These are phyloP conservation scores for Entomortierella beljakovae DNA, from an alignment of 192 early-diverging fungal species.

Conservation along the genomic window DNA sequence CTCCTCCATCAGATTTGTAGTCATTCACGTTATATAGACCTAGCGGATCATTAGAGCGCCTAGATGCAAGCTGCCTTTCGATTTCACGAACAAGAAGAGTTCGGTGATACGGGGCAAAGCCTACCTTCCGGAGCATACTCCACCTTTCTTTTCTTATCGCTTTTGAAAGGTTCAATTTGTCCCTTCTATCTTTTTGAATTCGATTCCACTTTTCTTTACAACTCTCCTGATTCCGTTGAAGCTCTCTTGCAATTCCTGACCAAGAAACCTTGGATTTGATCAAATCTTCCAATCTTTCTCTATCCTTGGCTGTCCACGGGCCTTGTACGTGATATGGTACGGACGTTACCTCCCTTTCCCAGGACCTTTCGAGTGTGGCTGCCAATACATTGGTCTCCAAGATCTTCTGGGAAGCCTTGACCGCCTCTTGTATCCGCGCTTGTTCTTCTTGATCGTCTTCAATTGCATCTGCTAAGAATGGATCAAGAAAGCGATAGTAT, in stretches of 20 bases:
- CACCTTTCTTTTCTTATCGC: conserved; percentile 13
- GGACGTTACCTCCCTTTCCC: neutral
- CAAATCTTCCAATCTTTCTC: conserved; percentile 18
- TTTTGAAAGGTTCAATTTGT: conserved; percentile 5
- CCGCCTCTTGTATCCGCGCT: neutral
- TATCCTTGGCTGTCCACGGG: conserved; percentile 38
- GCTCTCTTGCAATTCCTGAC: conserved; percentile 18
- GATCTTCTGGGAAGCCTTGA: neutral
- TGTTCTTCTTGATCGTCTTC: conserved; percentile 13
- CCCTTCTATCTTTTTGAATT: conserved; percentile 13
- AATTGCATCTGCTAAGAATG: conserved; percentile 35
- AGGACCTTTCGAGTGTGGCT: neutral
- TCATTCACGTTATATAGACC: neutral
- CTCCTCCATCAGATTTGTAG: neutral
- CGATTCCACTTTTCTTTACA: conserved; percentile 47
- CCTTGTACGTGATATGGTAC: conserved; percentile 21
- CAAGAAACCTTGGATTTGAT: conserved; percentile 14
- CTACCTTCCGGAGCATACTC: conserved; percentile 27
- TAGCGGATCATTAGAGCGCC: neutral
- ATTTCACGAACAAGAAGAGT: conserved; percentile 18
- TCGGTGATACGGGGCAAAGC: conserved; percentile 22
- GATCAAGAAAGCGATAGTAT: conserved; percentile 44
- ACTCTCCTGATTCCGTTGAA: conserved; percentile 33
- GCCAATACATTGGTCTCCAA: neutral
- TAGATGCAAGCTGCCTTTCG: conserved; percentile 24